Evolutionary conservation across 1,284 basidiomycete genomes (phyloP), one percentile per base, ranked within the genome.

Genomic region (Ustilago bromivora): DNA sequence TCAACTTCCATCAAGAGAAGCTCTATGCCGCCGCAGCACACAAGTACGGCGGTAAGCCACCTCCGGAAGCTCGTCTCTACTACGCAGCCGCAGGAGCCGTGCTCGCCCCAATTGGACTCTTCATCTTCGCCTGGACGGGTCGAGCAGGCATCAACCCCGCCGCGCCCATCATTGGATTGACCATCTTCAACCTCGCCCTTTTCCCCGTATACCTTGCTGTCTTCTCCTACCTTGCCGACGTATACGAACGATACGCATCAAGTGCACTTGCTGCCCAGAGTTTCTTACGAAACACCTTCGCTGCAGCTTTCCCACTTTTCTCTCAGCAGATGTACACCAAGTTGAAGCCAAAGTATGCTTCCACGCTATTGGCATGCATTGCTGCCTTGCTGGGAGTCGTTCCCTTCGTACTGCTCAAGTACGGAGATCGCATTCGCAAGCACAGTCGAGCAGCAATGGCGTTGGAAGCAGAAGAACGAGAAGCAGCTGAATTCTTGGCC

Each of bases 1-100:
- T 91, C 47, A 92, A 94, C 85, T 66, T 85, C 57, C 66, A 86
- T 82, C 81, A 83, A 47, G 81, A 81, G 19, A 64, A 72, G 49
- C 65, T 82, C 15, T 83, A 82, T 38, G 76, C 72, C 1, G 56
- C 62, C 13, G 46, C 73, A 3, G 71, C 71, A 12, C 47, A 59
- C 40, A 67, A 61, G 51, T 78, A 87, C n/a, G 77, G 82, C 2
- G 87, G 88, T 7, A 82, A 84, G 32, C 86, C 88, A 0, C 80
- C 84, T 0, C 88, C 88, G 4, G 88, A 89, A 79, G 88, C 87
- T 6, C 72, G 88, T 5, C 82, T 89, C 9, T 88, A 88, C 78
- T 79, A 70, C 57, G 69, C 78, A 5, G 68, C 73, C 11, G 66
- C 71, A 2, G 80, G 81, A 2, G 80, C 73, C 4, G 40, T 83